phyloP scores from a whole-genome alignment of 176 grass and related monocot species.

The Pharus latifolius region DNA sequence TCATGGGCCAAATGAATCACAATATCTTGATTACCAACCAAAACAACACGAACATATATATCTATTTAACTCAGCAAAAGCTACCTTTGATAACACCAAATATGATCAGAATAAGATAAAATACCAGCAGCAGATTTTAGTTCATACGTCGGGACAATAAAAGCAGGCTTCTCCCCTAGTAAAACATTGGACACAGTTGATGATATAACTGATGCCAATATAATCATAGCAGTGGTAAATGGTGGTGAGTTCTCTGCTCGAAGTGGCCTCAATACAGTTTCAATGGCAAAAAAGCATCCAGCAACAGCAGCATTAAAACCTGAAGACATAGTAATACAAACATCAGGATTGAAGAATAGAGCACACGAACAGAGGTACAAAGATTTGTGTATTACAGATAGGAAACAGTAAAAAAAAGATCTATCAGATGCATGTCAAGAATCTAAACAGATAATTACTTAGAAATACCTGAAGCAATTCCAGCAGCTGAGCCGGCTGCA shows the following conservation, averaged over 20 bases:
- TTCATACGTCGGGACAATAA: conserved; percentile 95
- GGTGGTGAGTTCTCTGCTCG: conserved; percentile 94
- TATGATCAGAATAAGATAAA: conserved; percentile 67
- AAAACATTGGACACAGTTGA: conserved; percentile 97
- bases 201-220: conserved; percentile 97
- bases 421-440: not conserved
- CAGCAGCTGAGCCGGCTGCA: conserved; percentile 94
- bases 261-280: conserved; percentile 95
- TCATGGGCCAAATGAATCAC: not conserved
- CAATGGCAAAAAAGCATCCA: conserved; percentile 95
- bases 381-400: not conserved
- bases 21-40: not conserved
- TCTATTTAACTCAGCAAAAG: conserved; percentile 18
- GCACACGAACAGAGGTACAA: not conserved
- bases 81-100: conserved; percentile 37
- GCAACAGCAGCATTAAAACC: conserved; percentile 98
- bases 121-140: conserved; percentile 99
- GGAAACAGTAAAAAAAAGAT: not conserved
- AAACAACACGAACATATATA: not conserved
- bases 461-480: conserved; percentile 92
- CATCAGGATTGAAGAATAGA: conserved; percentile 4
- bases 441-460: not conserved
- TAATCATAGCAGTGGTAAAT: conserved; percentile 98
- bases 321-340: conserved; percentile 37
- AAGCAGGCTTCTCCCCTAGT: conserved; percentile 85